These are phyloP conservation scores for Podaxis sp. DNA, from an alignment of 768 basidiomycete species.

Conservation along the genomic window DNA sequence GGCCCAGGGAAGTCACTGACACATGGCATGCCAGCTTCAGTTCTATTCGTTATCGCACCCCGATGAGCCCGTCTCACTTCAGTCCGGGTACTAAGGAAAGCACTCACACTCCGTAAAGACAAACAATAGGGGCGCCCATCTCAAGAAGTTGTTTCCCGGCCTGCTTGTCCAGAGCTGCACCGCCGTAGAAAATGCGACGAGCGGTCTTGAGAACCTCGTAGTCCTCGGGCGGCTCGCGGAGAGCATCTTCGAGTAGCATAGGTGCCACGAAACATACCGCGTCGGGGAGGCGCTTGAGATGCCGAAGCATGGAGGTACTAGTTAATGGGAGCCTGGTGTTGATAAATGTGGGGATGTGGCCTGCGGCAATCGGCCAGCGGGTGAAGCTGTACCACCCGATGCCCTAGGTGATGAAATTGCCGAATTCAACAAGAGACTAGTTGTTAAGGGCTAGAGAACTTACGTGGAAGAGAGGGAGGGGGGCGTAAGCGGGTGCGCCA, in stretches of 20 bases:
- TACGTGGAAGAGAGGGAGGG: conserved; percentile 24
- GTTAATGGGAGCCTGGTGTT: conserved; percentile 16
- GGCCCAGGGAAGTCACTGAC: conserved; percentile 7
- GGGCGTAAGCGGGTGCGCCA: conserved; percentile 16
- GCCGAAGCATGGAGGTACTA: conserved; percentile 13
- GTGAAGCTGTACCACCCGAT: conserved; percentile 16
- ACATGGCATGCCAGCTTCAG: conserved; percentile 18
- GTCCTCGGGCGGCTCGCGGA: conserved; percentile 7
- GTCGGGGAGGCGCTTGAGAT: conserved; percentile 16
- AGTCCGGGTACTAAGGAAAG: neutral
- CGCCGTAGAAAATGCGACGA: conserved; percentile 15
- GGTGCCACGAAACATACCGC: conserved; percentile 16
- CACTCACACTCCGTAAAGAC: conserved; percentile 13
- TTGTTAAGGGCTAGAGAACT: neutral
- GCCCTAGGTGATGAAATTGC: conserved; percentile 5
- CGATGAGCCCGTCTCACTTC: neutral
- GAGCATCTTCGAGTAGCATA: conserved; percentile 20
- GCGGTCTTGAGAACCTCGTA: conserved; percentile 11
- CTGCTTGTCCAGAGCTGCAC: conserved; percentile 16
- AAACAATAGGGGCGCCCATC: conserved; percentile 9
- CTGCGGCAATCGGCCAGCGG: conserved; percentile 15
- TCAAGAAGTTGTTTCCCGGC: conserved; percentile 14
- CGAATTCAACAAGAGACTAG: neutral
- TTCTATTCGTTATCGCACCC: conserved; percentile 12
- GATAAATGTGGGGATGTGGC: conserved; percentile 12